Conservation (phyloP, 345 rosid genomes). For the Boechera stricta region DNA sequence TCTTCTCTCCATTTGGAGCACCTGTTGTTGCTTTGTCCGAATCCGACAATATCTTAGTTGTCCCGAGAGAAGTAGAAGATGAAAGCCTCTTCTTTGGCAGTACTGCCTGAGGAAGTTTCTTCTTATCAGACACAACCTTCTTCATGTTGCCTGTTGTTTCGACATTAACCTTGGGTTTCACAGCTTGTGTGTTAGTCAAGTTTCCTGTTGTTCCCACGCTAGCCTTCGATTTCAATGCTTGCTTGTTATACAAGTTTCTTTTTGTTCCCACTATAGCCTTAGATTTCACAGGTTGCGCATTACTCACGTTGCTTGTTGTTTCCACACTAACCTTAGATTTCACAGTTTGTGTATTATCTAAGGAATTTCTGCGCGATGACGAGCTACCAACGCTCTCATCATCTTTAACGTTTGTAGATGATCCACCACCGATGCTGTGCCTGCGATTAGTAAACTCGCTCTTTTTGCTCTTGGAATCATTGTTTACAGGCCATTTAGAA, state of each 20-base stretch:
- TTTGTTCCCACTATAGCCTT: constrained; percentile 13
- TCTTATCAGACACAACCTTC: constrained; percentile 31
- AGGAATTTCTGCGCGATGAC: constrained; percentile 24
- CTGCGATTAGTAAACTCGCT: constrained; percentile 24
- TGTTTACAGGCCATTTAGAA: constrained; percentile 26
- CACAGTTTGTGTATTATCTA: constrained; percentile 22
- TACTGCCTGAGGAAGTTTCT: constrained; percentile 31
- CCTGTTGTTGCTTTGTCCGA: constrained; percentile 25
- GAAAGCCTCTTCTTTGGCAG: constrained; percentile 44
- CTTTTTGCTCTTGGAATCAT: constrained; percentile 17
- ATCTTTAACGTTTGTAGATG: constrained; percentile 28
- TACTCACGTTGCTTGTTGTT: constrained; percentile 6
- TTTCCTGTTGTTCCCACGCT: neutral
- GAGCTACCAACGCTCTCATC: constrained; percentile 45
- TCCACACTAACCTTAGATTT: constrained; percentile 26
- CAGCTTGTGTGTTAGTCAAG: constrained; percentile 16
- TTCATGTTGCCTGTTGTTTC: constrained; percentile 24
- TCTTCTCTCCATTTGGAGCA: constrained; percentile 39
- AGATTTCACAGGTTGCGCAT: constrained; percentile 6
- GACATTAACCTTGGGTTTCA: constrained; percentile 26
- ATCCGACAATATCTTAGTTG: constrained; percentile 25
- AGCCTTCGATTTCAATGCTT: constrained; percentile 26
- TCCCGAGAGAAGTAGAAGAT: constrained; percentile 36
- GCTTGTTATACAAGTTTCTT: neutral
- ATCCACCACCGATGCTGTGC: constrained; percentile 38